Conservation (phyloP, 495 filamentous ascomycete species). For the Staphylotrichum tortipilum region DNA sequence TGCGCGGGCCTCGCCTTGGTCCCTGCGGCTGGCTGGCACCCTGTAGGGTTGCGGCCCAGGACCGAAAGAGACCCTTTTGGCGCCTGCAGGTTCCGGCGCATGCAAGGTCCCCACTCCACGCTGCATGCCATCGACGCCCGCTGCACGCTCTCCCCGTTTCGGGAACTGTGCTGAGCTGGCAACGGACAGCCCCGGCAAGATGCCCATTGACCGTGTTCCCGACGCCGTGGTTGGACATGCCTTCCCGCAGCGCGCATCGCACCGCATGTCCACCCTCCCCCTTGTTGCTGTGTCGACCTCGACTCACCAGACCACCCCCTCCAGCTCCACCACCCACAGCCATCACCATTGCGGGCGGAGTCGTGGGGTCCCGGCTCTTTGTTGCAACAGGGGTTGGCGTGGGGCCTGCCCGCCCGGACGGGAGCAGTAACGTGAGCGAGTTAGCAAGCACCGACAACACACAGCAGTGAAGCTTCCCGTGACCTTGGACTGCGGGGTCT, state of each 20-base stretch:
- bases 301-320: no score
- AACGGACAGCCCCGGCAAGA: background rate
- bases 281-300: no score
- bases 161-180: background rate
- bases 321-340: no score
- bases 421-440: no score
- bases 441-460: no score
- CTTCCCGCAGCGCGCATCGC: no score
- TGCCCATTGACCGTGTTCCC: background rate
- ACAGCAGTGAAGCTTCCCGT: background rate
- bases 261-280: background rate
- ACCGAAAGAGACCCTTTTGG: background rate
- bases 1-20: background rate
- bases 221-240: background rate
- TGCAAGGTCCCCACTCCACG: background rate
- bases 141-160: background rate
- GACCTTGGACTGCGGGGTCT: background rate
- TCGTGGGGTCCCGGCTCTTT: no score
- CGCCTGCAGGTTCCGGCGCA: background rate
- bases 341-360: no score
- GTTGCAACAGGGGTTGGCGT: background rate
- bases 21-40: background rate
- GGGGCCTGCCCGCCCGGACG: no score
- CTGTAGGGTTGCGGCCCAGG: slow-evolving; percentile 1
- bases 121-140: slow-evolving; percentile 3